Percentiles rank a stretch among this genome's conserved stretches.
phyloP scores from a whole-genome alignment of 1,284 basidiomycete genomes.

The Trametes versicolor region DNA sequence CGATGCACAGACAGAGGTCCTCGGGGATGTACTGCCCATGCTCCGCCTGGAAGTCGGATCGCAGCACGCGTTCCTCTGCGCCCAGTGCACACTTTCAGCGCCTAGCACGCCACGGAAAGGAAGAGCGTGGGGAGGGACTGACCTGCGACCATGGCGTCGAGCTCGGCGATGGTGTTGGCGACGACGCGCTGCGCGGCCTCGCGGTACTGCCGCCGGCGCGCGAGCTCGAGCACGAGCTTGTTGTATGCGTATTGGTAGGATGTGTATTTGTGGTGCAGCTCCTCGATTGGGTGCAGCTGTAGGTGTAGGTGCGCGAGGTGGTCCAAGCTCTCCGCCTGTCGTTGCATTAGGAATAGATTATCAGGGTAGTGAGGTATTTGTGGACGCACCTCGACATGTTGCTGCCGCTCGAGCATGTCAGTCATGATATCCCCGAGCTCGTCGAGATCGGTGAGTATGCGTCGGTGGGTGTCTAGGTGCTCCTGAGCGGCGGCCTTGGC shows the following conservation, averaged over 20 bases:
- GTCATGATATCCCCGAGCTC: constrained; percentile 81
- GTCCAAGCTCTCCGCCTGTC: constrained; percentile 60
- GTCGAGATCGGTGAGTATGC: constrained; percentile 70
- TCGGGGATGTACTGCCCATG: constrained; percentile 78
- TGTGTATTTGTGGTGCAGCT: constrained; percentile 70
- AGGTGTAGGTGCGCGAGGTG: constrained; percentile 64
- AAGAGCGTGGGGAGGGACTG: constrained; percentile 22
- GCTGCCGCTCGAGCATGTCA: constrained; percentile 76
- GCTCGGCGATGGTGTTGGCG: constrained; percentile 66
- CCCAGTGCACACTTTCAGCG: too few species aligned
- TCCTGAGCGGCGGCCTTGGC: constrained; percentile 55
- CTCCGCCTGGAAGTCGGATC: constrained; percentile 74
- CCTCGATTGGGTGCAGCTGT: constrained; percentile 66
- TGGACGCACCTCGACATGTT: constrained; percentile 67
- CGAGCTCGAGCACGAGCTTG: constrained; percentile 76
- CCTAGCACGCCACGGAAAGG: neutral
- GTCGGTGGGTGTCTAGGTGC: constrained; percentile 58
- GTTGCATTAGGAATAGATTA: neutral
- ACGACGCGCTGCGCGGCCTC: constrained; percentile 73
- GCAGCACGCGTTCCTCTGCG: constrained; percentile 71
- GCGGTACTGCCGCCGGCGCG: constrained; percentile 70
- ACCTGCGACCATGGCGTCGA: constrained; percentile 75
- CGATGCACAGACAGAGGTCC: constrained; percentile 79
- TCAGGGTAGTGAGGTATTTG: too few species aligned
- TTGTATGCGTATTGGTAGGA: constrained; percentile 76